A percentile compares a stretch with the other conserved stretches of the same genome.
Conservation (phyloP, 139 green algal genomes). For the Ettlia oleoabundans region DNA sequence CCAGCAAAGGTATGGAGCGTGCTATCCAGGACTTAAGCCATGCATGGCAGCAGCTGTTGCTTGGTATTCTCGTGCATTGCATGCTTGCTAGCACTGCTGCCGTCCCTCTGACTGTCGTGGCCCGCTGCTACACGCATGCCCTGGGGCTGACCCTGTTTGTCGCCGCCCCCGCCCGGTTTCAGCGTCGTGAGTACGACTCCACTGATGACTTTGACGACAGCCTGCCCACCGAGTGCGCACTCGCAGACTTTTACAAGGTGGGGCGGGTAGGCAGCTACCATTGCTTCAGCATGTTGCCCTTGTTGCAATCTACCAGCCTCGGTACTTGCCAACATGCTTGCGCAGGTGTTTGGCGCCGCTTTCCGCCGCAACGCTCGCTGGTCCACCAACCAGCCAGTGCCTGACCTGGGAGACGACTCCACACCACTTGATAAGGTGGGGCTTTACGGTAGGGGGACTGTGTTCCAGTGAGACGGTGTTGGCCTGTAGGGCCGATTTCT, state of each 20-base stretch:
- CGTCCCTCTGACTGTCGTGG: too few relatives aligned
- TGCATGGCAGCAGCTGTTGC: background rate
- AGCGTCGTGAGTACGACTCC: slow-evolving; percentile 89
- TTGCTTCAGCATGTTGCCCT: too few relatives aligned
- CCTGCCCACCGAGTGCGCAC: slow-evolving; percentile 76
- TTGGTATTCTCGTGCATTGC: background rate
- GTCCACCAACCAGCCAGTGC: slow-evolving; percentile 72
- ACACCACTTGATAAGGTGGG: slow-evolving; percentile 50
- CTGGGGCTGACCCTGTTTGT: too few relatives aligned
- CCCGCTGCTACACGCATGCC: too few relatives aligned
- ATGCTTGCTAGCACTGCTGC: too few relatives aligned
- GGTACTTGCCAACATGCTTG: too few relatives aligned
- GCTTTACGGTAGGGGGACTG: background rate
- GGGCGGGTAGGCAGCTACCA: too few relatives aligned
- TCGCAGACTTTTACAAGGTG: slow-evolving; percentile 91
- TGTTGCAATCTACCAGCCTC: too few relatives aligned
- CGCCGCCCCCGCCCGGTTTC: too few relatives aligned
- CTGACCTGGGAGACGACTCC: slow-evolving; percentile 76
- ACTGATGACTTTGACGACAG: slow-evolving; percentile 95
- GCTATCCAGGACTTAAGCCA: background rate
- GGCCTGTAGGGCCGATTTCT: background rate
- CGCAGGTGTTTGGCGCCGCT: slow-evolving; percentile 87
- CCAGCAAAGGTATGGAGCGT: slow-evolving; percentile 46
- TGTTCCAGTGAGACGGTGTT: background rate
- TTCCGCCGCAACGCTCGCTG: slow-evolving; percentile 93